Base-by-base conservation (phyloP, 352 stramenopile species). In the Thalassiosira hispida region DNA sequence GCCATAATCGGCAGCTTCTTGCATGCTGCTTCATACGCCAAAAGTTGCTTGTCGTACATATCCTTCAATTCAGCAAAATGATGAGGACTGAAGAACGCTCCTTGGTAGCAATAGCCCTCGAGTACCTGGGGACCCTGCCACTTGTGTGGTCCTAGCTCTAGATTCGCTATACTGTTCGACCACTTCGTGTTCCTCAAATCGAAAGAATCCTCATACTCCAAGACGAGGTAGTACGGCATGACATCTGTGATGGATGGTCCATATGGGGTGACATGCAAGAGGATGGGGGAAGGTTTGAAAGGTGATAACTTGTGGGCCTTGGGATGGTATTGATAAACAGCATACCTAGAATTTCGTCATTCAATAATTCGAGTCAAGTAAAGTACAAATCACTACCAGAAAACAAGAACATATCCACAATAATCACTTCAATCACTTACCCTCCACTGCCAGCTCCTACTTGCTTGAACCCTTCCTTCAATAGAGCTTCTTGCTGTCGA, bases 221-320 rank as follows among this genome's bases (percentile, higher is more conserved):
- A 33, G 1, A 93, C 66, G 14, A 89, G 67, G 55, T 90, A 93
- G 29, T 74, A 83, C 0, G 87, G 83, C 77, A 93, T 85, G 11
- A 86, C 79, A 68, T 91, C 76, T 1, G 74, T 52, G 60, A 93
- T 89, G 44, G 61, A 81, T 23, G 87, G 87, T 18, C 87, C 87
- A 69, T 93, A 90, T 1, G 87, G 87, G n/a, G 87, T 90, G 2
- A 88, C 23, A 73, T 93, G 84, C 11, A 93, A 53, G 4, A 84
- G 62, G 7, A 93, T 59, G 25, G 74, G 60, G 18, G 57, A 70
- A 2, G 77, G 73, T 16, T 69, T 53, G 14, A 73, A 40, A 18
- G 57, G 42, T 1, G 35, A 70, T 7, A 12, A 46, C 18, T 71
- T 35, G 27, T 67, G 25, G 51, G 65, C 51, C 3, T 74, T 18